Evolutionary conservation across 371 early-diverging fungal species (phyloP).

Genomic region (Amoeboradix gromovi): DNA sequence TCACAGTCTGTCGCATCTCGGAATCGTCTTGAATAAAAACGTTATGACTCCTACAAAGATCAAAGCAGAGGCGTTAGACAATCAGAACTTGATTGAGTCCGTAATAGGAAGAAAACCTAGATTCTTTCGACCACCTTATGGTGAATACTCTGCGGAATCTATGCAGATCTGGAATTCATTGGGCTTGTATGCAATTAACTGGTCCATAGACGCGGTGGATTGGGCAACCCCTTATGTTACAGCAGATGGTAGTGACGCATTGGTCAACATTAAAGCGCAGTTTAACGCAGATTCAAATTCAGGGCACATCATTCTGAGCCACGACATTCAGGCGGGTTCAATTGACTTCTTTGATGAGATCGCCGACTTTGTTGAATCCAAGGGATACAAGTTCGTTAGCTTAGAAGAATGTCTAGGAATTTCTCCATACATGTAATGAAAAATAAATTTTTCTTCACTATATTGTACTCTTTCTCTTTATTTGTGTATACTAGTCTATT

Average conservation of each 20-base stretch:
- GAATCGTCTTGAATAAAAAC: too few relatives aligned
- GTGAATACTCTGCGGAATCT: background rate
- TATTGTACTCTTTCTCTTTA: too few relatives aligned
- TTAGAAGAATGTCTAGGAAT: background rate
- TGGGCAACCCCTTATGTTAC: background rate
- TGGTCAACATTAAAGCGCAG: background rate
- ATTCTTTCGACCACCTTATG: constrained; percentile 1
- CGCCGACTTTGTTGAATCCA: background rate
- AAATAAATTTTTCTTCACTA: too few relatives aligned
- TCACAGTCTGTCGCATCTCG: background rate
- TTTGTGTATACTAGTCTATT: too few relatives aligned
- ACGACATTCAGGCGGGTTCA: background rate
- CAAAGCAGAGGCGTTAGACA: too few relatives aligned
- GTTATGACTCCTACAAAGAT: too few relatives aligned
- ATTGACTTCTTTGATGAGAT: background rate
- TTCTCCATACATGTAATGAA: background rate
- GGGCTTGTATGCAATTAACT: background rate
- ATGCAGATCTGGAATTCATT: background rate
- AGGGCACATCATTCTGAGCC: background rate
- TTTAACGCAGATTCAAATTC: background rate
- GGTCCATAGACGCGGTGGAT: background rate
- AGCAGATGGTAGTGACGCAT: background rate
- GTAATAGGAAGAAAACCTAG: background rate
- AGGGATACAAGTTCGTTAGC: background rate
- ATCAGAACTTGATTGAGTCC: background rate